Evolutionary conservation across 2,329 filamentous ascomycete species (phyloP).

Genomic region (Neofusicoccum kwambonambiense): DNA sequence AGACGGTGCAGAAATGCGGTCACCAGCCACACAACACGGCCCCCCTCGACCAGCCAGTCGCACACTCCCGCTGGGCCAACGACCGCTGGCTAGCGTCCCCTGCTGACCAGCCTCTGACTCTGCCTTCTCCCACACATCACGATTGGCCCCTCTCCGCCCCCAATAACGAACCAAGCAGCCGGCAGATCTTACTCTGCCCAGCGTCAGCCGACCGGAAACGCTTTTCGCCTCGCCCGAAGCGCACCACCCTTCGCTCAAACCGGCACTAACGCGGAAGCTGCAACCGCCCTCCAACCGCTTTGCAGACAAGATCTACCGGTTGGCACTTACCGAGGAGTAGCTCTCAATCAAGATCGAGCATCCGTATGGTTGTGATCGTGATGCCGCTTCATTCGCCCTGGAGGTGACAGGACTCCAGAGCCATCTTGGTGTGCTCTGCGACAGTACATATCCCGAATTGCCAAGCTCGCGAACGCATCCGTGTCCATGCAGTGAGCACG

Average conservation of each 20-base stretch:
- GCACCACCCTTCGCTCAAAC: background rate
- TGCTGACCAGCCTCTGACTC: background rate
- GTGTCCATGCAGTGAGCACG: too few relatives aligned
- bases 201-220: constrained; percentile 2
- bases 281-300: background rate
- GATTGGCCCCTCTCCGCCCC: constrained; percentile 3
- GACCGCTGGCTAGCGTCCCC: background rate
- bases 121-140: background rate
- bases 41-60: background rate
- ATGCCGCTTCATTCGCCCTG: too few relatives aligned
- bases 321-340: background rate
- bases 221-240: background rate
- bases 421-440: too few relatives aligned
- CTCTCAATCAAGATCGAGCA: too few relatives aligned
- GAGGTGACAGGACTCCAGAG: too few relatives aligned
- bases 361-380: too few relatives aligned
- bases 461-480: too few relatives aligned
- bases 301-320: background rate
- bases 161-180: background rate
- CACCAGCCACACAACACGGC: background rate
- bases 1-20: background rate
- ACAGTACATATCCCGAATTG: too few relatives aligned
- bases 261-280: background rate
- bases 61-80: background rate
- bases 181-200: constrained; percentile 3